Conservation (phyloP, 345 rosid species). For the Gossypium turneri region DNA sequence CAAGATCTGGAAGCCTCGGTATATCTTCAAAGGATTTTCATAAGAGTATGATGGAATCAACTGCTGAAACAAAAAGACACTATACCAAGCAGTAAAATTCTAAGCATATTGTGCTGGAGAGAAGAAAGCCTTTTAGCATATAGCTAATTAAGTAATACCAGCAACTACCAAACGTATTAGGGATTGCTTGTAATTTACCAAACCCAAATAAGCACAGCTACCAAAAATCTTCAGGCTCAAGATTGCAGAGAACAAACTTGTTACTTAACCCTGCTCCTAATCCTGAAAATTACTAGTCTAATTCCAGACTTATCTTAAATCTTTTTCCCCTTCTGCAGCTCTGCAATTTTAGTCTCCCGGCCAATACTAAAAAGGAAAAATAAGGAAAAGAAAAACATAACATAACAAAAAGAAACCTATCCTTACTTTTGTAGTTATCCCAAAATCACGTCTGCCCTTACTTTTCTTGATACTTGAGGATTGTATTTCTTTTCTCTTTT, state of each 20-base stretch:
- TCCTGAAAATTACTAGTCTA: background rate
- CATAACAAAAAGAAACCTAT: background rate
- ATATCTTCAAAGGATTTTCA: background rate
- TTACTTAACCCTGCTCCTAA: background rate
- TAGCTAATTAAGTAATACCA: background rate
- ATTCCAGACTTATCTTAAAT: background rate
- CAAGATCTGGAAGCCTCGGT: background rate
- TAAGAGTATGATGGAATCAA: background rate
- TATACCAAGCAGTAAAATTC: background rate
- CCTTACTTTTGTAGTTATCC: slow-evolving; percentile 1
- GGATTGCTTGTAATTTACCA: background rate
- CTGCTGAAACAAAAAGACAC: background rate
- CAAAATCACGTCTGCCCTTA: background rate
- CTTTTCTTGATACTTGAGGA: background rate
- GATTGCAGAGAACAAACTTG: background rate
- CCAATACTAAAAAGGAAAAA: background rate
- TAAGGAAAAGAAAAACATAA: background rate
- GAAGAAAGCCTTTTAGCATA: slow-evolving; percentile 6
- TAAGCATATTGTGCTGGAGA: slow-evolving; percentile 3
- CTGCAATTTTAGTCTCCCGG: background rate
- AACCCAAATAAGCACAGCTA: background rate
- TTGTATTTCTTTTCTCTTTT: background rate
- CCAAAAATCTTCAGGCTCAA: background rate
- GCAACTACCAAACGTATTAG: background rate
- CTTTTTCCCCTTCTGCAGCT: slow-evolving; percentile 6